A percentile compares a stretch with the other conserved stretches of the same genome.
Evolutionary conservation across 2,329 filamentous ascomycete genomes (phyloP).

Genomic region (Aspergillus sergii): DNA sequence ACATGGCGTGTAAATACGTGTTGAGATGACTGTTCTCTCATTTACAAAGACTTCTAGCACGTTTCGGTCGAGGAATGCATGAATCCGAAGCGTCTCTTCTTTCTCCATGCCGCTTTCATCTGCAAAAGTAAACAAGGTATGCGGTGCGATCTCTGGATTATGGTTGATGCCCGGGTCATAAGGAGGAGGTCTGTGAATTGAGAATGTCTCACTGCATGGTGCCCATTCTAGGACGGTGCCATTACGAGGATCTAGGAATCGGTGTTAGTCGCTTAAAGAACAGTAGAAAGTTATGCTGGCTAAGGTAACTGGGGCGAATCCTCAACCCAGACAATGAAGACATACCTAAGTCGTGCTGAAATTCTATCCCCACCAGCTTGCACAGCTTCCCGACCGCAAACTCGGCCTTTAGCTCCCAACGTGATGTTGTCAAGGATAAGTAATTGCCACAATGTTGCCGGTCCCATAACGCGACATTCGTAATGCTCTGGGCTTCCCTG

Average conservation of each 20-base stretch:
- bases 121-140: conserved; percentile 49
- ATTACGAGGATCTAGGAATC: background rate
- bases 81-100: conserved; percentile 45
- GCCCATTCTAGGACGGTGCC: background rate
- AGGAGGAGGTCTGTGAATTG: conserved; percentile 25
- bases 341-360: background rate
- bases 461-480: background rate
- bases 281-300: background rate
- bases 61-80: conserved; percentile 45
- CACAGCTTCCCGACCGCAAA: background rate
- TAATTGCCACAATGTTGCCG: background rate
- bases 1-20: conserved; percentile 36
- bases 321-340: background rate
- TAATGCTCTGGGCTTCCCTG: conserved; percentile 18
- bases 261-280: background rate
- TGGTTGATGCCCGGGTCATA: conserved; percentile 40
- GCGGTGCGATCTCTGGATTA: conserved; percentile 41
- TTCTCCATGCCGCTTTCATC: conserved; percentile 17
- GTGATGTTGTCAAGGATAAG: background rate
- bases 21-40: conserved; percentile 45
- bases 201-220: background rate
- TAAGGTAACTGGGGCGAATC: background rate
- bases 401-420: background rate
- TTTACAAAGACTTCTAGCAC: conserved; percentile 53
- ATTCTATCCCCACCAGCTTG: background rate